Percentiles rank a stretch among this genome's conserved stretches.
Conservation (phyloP, 371 early-diverging fungal species). For the Polyrhizophydium stewartii region DNA sequence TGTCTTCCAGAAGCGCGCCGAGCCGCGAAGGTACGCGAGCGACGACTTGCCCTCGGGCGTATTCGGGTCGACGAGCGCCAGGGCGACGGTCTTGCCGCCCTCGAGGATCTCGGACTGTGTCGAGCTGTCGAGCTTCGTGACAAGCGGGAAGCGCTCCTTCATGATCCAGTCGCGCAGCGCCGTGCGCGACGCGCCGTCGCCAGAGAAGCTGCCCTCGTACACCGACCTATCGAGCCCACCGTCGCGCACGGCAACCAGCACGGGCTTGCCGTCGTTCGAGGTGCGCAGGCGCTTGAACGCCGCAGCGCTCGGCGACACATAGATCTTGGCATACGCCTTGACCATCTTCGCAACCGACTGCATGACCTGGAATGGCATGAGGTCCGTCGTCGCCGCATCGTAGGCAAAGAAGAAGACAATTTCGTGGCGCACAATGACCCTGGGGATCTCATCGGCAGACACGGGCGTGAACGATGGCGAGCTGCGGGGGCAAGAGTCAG, state of each 20-base stretch:
- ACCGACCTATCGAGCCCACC: slow-evolving; percentile 19
- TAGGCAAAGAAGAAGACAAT: slow-evolving; percentile 27
- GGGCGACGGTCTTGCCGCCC: slow-evolving; percentile 38
- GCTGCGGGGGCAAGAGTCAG: slow-evolving; percentile 1
- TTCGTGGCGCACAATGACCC: slow-evolving; percentile 16
- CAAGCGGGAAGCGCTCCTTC: slow-evolving; percentile 45
- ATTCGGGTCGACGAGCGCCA: slow-evolving; percentile 41
- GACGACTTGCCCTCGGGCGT: neutral
- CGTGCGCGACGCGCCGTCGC: slow-evolving; percentile 15
- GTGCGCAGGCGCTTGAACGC: slow-evolving; percentile 8
- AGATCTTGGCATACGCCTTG: slow-evolving; percentile 18
- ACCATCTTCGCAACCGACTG: slow-evolving; percentile 18
- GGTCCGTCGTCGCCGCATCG: slow-evolving; percentile 14
- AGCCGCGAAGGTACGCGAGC: slow-evolving; percentile 11
- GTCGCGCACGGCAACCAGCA: slow-evolving; percentile 43
- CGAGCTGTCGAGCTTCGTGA: slow-evolving; percentile 41
- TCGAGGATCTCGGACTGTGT: slow-evolving; percentile 50
- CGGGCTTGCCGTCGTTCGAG: slow-evolving; percentile 14
- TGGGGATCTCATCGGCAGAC: slow-evolving; percentile 16
- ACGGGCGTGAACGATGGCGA: slow-evolving; percentile 25
- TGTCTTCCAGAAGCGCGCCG: slow-evolving; percentile 19
- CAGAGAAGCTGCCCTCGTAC: slow-evolving; percentile 25
- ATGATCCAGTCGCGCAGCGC: slow-evolving; percentile 42
- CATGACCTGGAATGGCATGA: slow-evolving; percentile 10
- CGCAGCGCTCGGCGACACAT: slow-evolving; percentile 22